Evolutionary conservation across 371 early-diverging fungal genomes (phyloP).

Genomic region (Parasitella parasitica): DNA sequence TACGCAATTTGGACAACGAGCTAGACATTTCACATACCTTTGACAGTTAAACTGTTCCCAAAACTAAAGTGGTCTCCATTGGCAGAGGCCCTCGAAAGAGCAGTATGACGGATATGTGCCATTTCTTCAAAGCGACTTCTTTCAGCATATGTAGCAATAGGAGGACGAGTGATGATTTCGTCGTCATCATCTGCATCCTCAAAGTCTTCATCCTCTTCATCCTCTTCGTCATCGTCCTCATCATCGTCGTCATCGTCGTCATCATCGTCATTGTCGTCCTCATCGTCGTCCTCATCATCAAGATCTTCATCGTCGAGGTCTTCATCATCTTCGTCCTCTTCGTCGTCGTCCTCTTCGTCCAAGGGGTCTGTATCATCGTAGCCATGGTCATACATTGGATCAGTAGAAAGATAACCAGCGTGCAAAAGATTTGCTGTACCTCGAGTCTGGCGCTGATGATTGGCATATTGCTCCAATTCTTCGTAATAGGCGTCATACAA

Average conservation of each 20-base stretch:
- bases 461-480: constrained; percentile 85
- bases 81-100: constrained; percentile 13
- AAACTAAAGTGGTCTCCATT: constrained; percentile 50
- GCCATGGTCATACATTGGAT: constrained; percentile 17
- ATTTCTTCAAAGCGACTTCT: constrained; percentile 27
- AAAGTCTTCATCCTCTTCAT: constrained; percentile 18
- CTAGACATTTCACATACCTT: constrained; percentile 59
- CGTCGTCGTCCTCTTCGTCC: constrained; percentile 29
- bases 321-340: constrained; percentile 24
- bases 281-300: constrained; percentile 34
- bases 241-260: constrained; percentile 56
- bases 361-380: constrained; percentile 16
- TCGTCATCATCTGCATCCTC: constrained; percentile 18
- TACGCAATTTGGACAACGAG: background rate
- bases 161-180: constrained; percentile 14
- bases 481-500: constrained; percentile 93
- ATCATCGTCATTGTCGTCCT: constrained; percentile 51
- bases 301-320: constrained; percentile 30
- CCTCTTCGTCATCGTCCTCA: constrained; percentile 53
- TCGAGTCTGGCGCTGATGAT: constrained; percentile 59
- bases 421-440: constrained; percentile 16
- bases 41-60: constrained; percentile 68
- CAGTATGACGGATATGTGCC: constrained; percentile 24
- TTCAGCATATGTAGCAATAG: constrained; percentile 17
- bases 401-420: constrained; percentile 16